A percentile compares a stretch with the other conserved stretches of the same genome.
phyloP scores from a whole-genome alignment of 306 rosid genomes.

The Luffa aegyptiaca region DNA sequence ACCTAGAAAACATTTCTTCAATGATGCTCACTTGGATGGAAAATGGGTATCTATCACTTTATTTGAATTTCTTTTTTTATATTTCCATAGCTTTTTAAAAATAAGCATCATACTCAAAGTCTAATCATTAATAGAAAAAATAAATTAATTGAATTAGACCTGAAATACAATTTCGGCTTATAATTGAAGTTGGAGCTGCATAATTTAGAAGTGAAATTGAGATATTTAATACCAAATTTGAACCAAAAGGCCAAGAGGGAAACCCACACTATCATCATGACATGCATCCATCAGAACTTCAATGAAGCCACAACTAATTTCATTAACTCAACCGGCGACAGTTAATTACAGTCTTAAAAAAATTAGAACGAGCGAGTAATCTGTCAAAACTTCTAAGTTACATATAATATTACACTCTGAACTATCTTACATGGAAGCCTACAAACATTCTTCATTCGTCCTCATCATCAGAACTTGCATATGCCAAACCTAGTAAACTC shows the following conservation, averaged over 20 bases:
- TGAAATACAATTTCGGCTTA: neutral
- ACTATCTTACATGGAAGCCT: slow-evolving; percentile 6
- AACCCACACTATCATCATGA: neutral
- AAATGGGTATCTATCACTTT: neutral
- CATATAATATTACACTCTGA: neutral
- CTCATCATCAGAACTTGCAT: slow-evolving; percentile 79
- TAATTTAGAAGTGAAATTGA: too few species aligned
- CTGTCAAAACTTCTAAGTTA: neutral
- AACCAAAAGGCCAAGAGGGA: neutral
- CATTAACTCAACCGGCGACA: neutral
- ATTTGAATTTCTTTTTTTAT: neutral
- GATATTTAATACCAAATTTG: too few species aligned
- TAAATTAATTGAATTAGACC: neutral
- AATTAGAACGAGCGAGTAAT: neutral
- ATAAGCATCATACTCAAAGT: neutral
- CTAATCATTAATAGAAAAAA: neutral
- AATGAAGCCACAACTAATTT: neutral
- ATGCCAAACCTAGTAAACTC: slow-evolving; percentile 71
- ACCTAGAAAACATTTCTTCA: too few species aligned
- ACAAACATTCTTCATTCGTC: slow-evolving; percentile 19
- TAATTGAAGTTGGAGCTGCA: too few species aligned
- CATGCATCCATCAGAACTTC: neutral
- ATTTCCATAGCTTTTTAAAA: neutral
- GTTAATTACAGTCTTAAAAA: slow-evolving; percentile 1
- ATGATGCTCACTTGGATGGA: too few species aligned